Evolutionary conservation across 768 basidiomycete genomes (phyloP).

Genomic region (Boletellus sp.): DNA sequence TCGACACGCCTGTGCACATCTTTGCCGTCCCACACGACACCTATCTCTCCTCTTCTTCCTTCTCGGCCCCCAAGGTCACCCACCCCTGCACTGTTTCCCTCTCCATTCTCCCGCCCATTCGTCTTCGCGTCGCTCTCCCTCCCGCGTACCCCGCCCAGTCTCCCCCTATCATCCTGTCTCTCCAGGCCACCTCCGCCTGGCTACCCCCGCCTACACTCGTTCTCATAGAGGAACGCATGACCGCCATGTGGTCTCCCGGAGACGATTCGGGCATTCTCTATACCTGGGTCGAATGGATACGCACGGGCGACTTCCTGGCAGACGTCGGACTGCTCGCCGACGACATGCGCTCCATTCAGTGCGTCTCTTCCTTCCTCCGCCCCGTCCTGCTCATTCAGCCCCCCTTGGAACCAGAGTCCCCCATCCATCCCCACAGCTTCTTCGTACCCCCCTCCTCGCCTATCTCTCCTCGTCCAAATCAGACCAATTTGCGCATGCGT

Average conservation of each 20-base stretch:
- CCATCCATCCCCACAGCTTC: conserved; percentile 53
- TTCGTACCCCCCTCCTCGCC: conserved; percentile 45
- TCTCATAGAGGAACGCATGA: conserved; percentile 39
- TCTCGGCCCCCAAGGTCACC: neutral
- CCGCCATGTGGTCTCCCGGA: conserved; percentile 49
- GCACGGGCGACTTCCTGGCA: conserved; percentile 60
- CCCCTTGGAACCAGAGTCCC: conserved; percentile 31
- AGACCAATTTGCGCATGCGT: conserved; percentile 55
- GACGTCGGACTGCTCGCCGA: conserved; percentile 39
- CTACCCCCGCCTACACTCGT: conserved; percentile 35
- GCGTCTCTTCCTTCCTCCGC: neutral
- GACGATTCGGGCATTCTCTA: conserved; percentile 59
- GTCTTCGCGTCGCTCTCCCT: conserved; percentile 53
- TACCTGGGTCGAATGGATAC: conserved; percentile 69
- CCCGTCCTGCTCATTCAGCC: conserved; percentile 31
- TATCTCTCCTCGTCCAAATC: conserved; percentile 47
- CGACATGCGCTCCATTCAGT: conserved; percentile 30
- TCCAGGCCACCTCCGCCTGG: conserved; percentile 61
- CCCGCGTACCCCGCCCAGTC: conserved; percentile 49
- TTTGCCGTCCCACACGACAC: conserved; percentile 12
- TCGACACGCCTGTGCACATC: conserved; percentile 39
- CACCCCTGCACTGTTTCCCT: conserved; percentile 18
- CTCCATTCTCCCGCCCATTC: conserved; percentile 62
- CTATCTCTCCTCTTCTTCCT: conserved; percentile 3
- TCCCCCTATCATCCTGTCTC: conserved; percentile 52